Evolutionary conservation across 805 yeast genomes (phyloP).

Genomic region (Candida germanica): DNA sequence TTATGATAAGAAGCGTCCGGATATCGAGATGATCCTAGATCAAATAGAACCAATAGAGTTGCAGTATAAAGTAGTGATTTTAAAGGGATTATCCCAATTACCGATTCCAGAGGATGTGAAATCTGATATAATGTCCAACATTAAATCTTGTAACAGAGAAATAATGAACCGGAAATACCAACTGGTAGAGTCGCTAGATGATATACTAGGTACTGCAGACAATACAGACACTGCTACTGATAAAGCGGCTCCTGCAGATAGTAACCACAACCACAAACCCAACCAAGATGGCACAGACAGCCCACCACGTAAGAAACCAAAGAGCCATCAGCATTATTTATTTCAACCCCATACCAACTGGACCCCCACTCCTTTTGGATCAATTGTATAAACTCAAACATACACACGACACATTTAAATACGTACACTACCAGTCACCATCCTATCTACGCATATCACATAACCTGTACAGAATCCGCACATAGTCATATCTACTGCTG

Average conservation of each 20-base stretch:
- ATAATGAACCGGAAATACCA: conserved; percentile 5
- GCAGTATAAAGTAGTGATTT: background rate
- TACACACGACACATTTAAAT: too few species aligned
- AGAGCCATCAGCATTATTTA: background rate
- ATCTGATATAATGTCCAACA: conserved; percentile 13
- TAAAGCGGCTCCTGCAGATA: background rate
- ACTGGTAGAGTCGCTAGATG: conserved; percentile 10
- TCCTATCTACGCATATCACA: too few species aligned
- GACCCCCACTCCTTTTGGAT: conserved; percentile 13
- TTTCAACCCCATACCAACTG: conserved; percentile 10
- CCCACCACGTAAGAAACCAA: conserved; percentile 2
- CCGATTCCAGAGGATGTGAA: background rate
- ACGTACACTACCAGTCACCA: too few species aligned
- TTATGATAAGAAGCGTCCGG: background rate
- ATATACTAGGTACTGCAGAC: conserved; percentile 6
- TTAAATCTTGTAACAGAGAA: background rate
- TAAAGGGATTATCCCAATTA: conserved; percentile 1
- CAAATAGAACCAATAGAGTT: background rate
- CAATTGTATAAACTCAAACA: conserved; percentile 8
- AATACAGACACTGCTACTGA: conserved; percentile 1
- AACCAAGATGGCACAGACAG: too few species aligned
- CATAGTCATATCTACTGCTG: too few species aligned
- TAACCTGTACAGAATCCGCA: too few species aligned
- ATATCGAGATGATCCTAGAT: background rate
- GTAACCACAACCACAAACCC: background rate